Conservation (phyloP, 805 yeast genomes). For the Kluyveromyces lactis region DNA sequence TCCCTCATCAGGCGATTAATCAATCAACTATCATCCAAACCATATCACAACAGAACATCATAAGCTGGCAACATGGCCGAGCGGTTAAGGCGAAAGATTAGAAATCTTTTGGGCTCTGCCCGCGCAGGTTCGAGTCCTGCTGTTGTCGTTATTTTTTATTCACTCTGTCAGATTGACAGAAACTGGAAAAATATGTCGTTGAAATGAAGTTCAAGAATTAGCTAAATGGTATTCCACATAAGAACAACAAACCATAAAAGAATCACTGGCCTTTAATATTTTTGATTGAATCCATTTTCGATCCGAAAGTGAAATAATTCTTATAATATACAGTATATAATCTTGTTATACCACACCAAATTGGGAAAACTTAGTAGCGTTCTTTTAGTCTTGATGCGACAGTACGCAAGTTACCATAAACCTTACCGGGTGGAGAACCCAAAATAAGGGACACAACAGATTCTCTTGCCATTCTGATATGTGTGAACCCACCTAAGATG, state of each 20-base stretch:
- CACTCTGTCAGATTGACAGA: too few relatives aligned
- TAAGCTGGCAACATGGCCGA: conserved; percentile 43
- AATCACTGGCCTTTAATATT: too few relatives aligned
- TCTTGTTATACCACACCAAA: background rate
- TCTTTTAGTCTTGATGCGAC: conserved; percentile 97
- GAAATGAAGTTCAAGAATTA: too few relatives aligned
- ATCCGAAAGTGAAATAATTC: too few relatives aligned
- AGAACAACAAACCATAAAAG: too few relatives aligned
- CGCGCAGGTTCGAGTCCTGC: conserved; percentile 68
- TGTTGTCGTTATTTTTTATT: conserved; percentile 45
- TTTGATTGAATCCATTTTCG: too few relatives aligned
- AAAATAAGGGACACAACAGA: conserved; percentile 89
- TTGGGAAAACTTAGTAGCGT: conserved; percentile 46
- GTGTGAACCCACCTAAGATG: conserved; percentile 93
- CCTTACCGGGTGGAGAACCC: conserved; percentile 98
- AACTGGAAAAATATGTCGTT: too few relatives aligned
- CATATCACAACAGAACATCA: too few relatives aligned
- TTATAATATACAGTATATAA: too few relatives aligned
- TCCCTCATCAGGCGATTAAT: too few relatives aligned
- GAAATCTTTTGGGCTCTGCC: conserved; percentile 52
- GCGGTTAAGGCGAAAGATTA: conserved; percentile 61
- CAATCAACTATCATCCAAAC: too few relatives aligned
- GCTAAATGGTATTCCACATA: too few relatives aligned
- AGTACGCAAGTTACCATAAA: conserved; percentile 92
- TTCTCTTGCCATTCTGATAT: conserved; percentile 97